These are phyloP conservation scores for Gracilaria domingensis DNA, from an alignment of 23 red algal genomes.

Conservation along the genomic window DNA sequence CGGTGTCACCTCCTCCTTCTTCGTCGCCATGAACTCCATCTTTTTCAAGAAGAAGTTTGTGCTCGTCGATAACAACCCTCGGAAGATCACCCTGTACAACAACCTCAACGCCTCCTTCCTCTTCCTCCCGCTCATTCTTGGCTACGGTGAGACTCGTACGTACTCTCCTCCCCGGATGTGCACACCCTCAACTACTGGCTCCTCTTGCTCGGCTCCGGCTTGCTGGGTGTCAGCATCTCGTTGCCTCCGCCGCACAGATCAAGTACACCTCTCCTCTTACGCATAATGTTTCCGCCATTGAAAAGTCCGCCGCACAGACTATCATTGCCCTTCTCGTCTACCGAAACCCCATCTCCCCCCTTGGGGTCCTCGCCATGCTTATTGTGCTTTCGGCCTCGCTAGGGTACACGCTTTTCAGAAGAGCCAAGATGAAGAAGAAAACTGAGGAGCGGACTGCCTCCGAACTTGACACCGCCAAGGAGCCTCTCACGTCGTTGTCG, in stretches of 20 bases:
- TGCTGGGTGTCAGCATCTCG: conserved; percentile 88
- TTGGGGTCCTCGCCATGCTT: conserved; percentile 78
- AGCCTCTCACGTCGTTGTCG: conserved; percentile 16
- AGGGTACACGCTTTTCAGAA: conserved; percentile 86
- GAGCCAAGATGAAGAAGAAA: conserved; percentile 89
- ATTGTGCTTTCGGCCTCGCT: conserved; percentile 84
- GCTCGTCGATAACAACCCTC: conserved; percentile 96
- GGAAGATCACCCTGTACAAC: conserved; percentile 98
- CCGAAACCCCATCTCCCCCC: conserved; percentile 85
- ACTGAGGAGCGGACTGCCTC: conserved; percentile 23
- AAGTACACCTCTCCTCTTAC: conserved; percentile 96
- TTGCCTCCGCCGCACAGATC: conserved; percentile 96
- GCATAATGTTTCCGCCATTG: conserved; percentile 96
- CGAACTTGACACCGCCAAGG: conserved; percentile 30
- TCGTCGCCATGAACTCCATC: conserved; percentile 97
- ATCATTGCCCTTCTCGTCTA: conserved; percentile 85
- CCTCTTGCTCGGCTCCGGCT: conserved; percentile 71
- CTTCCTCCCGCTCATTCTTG: conserved; percentile 89
- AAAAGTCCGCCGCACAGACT: conserved; percentile 95
- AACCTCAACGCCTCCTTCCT: conserved; percentile 92
- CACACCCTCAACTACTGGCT: conserved; percentile 73
- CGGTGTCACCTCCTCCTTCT: conserved; percentile 89
- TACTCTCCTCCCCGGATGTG: conserved; percentile 49
- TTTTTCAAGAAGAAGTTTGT: conserved; percentile 96
- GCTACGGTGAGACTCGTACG: conserved; percentile 71